These are phyloP conservation scores for Coemansia sp. DNA, from an alignment of 371 early-diverging fungal species.

Conservation along the genomic window DNA sequence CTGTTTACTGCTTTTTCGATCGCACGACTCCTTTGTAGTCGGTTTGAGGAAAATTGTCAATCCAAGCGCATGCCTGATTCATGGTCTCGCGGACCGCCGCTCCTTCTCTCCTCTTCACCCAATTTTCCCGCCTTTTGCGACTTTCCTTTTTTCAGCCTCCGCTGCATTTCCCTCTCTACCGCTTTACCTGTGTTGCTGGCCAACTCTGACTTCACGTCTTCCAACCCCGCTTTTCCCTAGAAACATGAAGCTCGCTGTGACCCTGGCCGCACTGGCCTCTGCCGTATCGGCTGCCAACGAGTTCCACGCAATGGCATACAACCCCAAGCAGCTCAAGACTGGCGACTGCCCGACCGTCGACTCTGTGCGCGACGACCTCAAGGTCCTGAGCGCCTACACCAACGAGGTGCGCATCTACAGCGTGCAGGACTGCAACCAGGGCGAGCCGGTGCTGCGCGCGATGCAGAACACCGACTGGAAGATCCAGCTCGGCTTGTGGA, in stretches of 20 bases:
- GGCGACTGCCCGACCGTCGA: slow-evolving; percentile 58
- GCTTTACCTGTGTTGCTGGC: slow-evolving; percentile 14
- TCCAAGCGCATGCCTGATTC: not conserved
- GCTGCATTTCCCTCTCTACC: not conserved
- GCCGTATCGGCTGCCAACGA: slow-evolving; percentile 32
- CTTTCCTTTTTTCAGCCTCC: not conserved
- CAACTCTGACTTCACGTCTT: not conserved
- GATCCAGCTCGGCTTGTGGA: slow-evolving; percentile 64
- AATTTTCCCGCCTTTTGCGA: not conserved
- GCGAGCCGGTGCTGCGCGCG: slow-evolving; percentile 61
- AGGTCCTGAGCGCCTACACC: slow-evolving; percentile 54
- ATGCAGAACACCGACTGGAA: slow-evolving; percentile 59
- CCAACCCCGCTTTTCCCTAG: not conserved
- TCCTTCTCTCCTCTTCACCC: not conserved
- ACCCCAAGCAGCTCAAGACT: slow-evolving; percentile 54
- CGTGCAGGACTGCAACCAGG: slow-evolving; percentile 59
- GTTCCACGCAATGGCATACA: slow-evolving; percentile 61
- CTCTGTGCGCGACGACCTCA: slow-evolving; percentile 55
- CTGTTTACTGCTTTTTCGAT: too few species aligned
- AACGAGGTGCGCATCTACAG: slow-evolving; percentile 60
- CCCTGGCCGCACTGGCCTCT: slow-evolving; percentile 27
- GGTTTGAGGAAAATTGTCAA: too few species aligned
- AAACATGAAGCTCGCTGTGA: slow-evolving; percentile 27
- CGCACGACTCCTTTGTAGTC: too few species aligned
- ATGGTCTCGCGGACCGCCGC: not conserved